phyloP scores from a whole-genome alignment of 176 grass and related monocot species.

The Cenchrus fungigraminus region DNA sequence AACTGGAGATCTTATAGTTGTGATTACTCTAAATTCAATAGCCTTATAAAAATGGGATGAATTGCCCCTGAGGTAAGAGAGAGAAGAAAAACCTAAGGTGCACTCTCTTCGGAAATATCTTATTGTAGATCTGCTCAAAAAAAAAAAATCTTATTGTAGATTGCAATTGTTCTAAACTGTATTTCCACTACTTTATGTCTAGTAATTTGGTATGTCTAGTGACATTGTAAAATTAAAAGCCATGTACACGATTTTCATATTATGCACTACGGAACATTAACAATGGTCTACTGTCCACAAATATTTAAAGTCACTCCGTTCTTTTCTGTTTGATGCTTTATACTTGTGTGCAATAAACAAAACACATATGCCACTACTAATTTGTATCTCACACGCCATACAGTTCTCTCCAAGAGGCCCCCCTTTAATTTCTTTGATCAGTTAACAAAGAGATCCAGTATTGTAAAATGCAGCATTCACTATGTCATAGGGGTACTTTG shows the following conservation, averaged over 20 bases:
- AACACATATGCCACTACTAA: not conserved
- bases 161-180: not conserved
- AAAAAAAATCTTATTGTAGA: not conserved
- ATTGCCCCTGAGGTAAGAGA: not conserved
- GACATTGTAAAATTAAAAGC: not conserved
- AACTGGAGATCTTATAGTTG: not conserved
- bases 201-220: not conserved
- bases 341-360: not conserved
- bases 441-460: too few relatives aligned
- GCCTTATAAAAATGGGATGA: not conserved
- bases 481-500: not conserved
- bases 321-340: not conserved
- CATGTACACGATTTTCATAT: not conserved
- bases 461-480: not conserved
- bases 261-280: not conserved
- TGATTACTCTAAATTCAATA: not conserved
- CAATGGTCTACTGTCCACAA: not conserved
- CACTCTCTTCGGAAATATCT: not conserved
- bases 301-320: not conserved
- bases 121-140: too few relatives aligned
- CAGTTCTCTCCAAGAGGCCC: not conserved
- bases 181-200: not conserved
- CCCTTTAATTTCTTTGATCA: not conserved
- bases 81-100: not conserved
- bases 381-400: not conserved